Base-by-base conservation (phyloP, 2,329 filamentous ascomycete species). In the Ophiostoma sp. region DNA sequence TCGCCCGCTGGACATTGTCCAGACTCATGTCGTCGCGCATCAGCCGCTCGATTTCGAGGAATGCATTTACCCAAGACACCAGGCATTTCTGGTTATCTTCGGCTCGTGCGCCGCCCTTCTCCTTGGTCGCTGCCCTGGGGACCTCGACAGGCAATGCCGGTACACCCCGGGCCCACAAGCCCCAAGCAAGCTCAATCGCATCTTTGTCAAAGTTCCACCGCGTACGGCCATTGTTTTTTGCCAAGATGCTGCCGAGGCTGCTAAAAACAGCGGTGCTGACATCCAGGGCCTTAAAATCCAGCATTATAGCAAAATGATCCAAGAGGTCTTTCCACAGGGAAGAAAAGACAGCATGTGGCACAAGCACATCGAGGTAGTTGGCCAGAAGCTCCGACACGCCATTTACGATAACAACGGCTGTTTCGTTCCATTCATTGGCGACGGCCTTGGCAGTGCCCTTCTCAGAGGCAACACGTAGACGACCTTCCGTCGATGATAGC, bases 51-150 rank as follows among this genome's bases (percentile, higher is more conserved):
- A 98, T 83, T 73, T 95, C 89, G 68, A 87, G 82, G 55, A 95
- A 85, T 1, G 90, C 84, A 36, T 88, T 84, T 0, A 95, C 85
- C 78, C 97, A 97, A n/a, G 93, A 90, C 42, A 91, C 80, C n/a
- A 94, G 84, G 11, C 91, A 93, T 68, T 89, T 88, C 75, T 97
- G 92, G 72, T 95, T 96, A 70, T 90, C 85, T 2, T 79, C 79
- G 0, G 81, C 83, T 2, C 78, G 78, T 0, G 81, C 77, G 65
- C 82, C 82, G 8, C 52, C 83, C 5, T 45, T 38, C 7, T 66
- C 27, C n/a, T 67, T 52, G 3, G 9, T 52, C 1, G 18, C 18
- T 3, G 38, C n/a, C n/a, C 47, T 40, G 12, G 18, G 2, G 38
- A 16, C 79, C 74, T 18, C 78, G 74, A 12, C 77, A 75, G 45